Percentiles rank a stretch among this genome's conserved stretches.
Evolutionary conservation across 306 rosid species (phyloP).

Genomic region (Corylus heterophylla): DNA sequence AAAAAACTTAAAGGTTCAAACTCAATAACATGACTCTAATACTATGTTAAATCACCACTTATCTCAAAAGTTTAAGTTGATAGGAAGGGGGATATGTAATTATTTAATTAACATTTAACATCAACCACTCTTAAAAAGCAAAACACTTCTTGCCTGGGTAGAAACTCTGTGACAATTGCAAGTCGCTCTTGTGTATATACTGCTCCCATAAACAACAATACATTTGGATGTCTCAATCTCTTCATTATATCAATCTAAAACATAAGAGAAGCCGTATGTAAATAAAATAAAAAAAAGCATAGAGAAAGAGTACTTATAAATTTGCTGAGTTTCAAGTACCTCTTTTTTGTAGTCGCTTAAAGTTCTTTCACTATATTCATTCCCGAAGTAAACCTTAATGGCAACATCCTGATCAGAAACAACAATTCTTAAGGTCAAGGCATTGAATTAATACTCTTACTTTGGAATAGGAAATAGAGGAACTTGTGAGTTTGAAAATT

Average conservation of each 20-base stretch:
- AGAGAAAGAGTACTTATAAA: constrained; percentile 4
- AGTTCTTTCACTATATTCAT: constrained; percentile 51
- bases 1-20: too few relatives aligned
- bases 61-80: too few relatives aligned
- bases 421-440: constrained; percentile 18
- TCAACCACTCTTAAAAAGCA: not conserved
- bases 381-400: constrained; percentile 58
- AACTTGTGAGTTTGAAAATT: constrained; percentile 10
- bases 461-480: constrained; percentile 6
- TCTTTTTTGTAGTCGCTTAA: constrained; percentile 60
- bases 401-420: constrained; percentile 62
- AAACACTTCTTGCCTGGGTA: constrained; percentile 55
- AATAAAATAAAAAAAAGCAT: too few relatives aligned
- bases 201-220: constrained; percentile 83
- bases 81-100: too few relatives aligned
- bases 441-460: constrained; percentile 8
- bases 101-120: too few relatives aligned
- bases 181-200: constrained; percentile 62
- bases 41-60: too few relatives aligned
- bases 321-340: constrained; percentile 32
- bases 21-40: too few relatives aligned
- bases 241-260: constrained; percentile 80
- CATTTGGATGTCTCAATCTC: constrained; percentile 85
- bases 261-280: not conserved
- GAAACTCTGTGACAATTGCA: constrained; percentile 72